Evolutionary conservation across 2,329 filamentous ascomycete species (phyloP), one percentile per base, ranked within the genome.

Genomic region (Aspergillus tamarii): DNA sequence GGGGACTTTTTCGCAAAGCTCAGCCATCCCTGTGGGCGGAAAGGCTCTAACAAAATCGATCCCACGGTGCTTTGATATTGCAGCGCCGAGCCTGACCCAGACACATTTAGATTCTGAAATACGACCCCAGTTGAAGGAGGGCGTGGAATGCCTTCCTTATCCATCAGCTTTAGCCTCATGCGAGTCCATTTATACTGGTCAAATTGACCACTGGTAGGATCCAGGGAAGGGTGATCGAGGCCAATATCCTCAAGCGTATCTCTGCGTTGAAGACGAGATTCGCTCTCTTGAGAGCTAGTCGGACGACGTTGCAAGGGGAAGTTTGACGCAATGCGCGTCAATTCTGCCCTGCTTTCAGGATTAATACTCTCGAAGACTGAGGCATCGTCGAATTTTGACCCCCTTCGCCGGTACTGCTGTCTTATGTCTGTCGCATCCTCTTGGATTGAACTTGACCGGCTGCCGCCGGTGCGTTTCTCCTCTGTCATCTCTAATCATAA

Each of bases 61-160:
- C 81, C 83, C 3, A 93, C 88, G 2, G 87, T 92, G 61, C 88
- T 82, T 72, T 93, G 91, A 1, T 92, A 80, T 66, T 91, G 88
- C 28, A 93, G 73, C 0, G 88, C 88, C 2, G 85, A 83, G 0
- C 89, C 90, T 0, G 88, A 88, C 0, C 90, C 90, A 7, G 83
- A 88, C 0, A 93, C 88, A 61, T 85, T 85, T 39, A 92, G 82
- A 58, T 90, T 83, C 64, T 86, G 86, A 78, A 88, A 91, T 0
- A 85, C 84, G 8, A 92, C 81, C 4, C 89, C 88, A 0, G 88
- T 84, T 80, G 79, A 67, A 80, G 84, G 65, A 80, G 77, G 63
- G 81, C 73, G 61, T 39, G 72, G 82, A 53, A 89, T 78, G 0
- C 86, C 85, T 62, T 89, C 85, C 21, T 83, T 82, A 41, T 87